These are phyloP conservation scores for Ganoderma multipileum DNA, from an alignment of 1,284 basidiomycete species.

Conservation along the genomic window DNA sequence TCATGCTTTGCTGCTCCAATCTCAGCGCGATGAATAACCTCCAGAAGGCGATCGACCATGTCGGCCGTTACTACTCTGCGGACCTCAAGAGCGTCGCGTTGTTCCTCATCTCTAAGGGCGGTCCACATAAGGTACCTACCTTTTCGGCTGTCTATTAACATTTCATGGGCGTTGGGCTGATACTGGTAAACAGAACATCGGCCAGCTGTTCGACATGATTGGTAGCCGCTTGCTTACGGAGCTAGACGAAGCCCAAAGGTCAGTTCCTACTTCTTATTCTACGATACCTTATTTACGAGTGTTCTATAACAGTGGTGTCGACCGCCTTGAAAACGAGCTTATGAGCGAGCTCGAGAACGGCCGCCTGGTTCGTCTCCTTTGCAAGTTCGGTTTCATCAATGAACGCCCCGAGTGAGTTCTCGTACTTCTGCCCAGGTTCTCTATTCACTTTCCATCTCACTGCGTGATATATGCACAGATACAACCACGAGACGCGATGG, in stretches of 20 bases:
- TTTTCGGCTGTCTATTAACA: neutral
- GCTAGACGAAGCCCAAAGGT: conserved; percentile 86
- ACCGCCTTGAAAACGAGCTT: conserved; percentile 86
- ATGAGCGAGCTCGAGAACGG: conserved; percentile 96
- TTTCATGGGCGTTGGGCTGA: conserved; percentile 17
- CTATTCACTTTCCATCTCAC: neutral
- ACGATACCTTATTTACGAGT: neutral
- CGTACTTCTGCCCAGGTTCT: neutral
- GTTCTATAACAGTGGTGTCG: conserved; percentile 64
- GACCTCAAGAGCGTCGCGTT: conserved; percentile 86
- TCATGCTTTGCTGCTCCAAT: conserved; percentile 81
- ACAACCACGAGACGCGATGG: conserved; percentile 95
- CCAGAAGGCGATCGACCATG: conserved; percentile 80
- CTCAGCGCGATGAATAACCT: conserved; percentile 67
- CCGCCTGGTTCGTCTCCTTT: conserved; percentile 88
- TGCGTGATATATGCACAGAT: conserved; percentile 56
- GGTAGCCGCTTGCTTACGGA: conserved; percentile 80
- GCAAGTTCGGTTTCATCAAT: conserved; percentile 98
- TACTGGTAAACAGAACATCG: conserved; percentile 64
- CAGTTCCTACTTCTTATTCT: conserved; percentile 35
- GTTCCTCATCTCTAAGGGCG: conserved; percentile 81
- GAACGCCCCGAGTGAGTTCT: conserved; percentile 91
- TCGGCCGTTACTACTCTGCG: conserved; percentile 78
- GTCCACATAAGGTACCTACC: conserved; percentile 59
- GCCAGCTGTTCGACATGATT: conserved; percentile 83